Percentiles rank a stretch among this genome's conserved stretches.
phyloP scores from a whole-genome alignment of 208 protist genomes.

The Crithidia brevicula region DNA sequence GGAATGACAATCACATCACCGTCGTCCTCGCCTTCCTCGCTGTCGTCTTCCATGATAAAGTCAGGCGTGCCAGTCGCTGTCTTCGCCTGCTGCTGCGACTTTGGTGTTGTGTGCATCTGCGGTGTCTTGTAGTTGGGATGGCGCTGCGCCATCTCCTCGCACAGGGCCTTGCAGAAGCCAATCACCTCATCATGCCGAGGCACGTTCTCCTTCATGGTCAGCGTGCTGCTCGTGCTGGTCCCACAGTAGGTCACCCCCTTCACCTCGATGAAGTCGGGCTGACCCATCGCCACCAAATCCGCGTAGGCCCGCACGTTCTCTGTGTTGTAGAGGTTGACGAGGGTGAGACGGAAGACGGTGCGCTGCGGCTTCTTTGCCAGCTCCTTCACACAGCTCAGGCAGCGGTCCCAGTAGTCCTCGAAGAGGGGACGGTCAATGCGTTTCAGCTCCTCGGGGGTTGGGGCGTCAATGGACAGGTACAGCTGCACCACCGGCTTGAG shows the following conservation, averaged over 20 bases:
- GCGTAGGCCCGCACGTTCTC: slow-evolving; percentile 76
- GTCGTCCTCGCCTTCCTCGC: slow-evolving; percentile 16
- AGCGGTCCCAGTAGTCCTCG: slow-evolving; percentile 96
- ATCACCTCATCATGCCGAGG: slow-evolving; percentile 95
- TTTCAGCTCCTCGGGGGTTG: slow-evolving; percentile 90
- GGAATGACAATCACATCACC: slow-evolving; percentile 33
- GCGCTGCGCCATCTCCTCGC: slow-evolving; percentile 49
- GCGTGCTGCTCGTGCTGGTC: slow-evolving; percentile 73
- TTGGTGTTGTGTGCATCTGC: slow-evolving; percentile 28
- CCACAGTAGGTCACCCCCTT: slow-evolving; percentile 96
- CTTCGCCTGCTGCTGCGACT: neutral
- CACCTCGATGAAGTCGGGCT: slow-evolving; percentile 96
- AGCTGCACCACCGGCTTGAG: slow-evolving; percentile 93
- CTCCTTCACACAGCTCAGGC: slow-evolving; percentile 86
- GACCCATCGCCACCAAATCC: slow-evolving; percentile 88
- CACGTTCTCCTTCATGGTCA: slow-evolving; percentile 95
- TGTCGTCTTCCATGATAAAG: slow-evolving; percentile 1
- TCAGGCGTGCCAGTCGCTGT: neutral
- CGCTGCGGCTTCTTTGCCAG: slow-evolving; percentile 89
- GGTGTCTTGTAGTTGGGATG: slow-evolving; percentile 42
- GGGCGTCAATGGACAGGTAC: slow-evolving; percentile 95
- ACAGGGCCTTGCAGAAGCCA: slow-evolving; percentile 82
- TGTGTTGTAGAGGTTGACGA: slow-evolving; percentile 95
- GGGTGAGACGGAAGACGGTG: slow-evolving; percentile 97
- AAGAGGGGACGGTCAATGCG: slow-evolving; percentile 93